Base-by-base conservation (phyloP, 441 rosid species). In the Raphanus hybrid region DNA sequence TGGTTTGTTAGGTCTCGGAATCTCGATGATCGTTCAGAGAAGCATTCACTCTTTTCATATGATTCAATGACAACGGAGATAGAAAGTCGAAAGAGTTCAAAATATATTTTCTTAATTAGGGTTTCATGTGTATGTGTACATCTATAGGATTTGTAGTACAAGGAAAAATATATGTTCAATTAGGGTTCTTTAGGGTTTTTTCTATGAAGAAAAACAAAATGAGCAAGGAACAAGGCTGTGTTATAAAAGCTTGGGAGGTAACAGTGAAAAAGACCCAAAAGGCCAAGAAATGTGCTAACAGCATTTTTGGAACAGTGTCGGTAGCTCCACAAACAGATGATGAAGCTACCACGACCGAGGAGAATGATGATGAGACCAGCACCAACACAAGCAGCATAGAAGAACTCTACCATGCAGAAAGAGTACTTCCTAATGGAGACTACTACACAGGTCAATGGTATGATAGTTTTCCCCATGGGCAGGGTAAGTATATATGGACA, bases 401-500 rank as follows among this genome's bases (percentile, higher is more conserved):
- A 2, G 87, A 85, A 18, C 62, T 82, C 3, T 84, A 83, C 81
- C 81, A 79, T 3, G 83, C 84, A 0, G 94, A 90, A 71, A 82
- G 83, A 71, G 57, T 88, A 45, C 82, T 89, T 32, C 81, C 88
- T 1, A 89, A 89, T 50, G 90, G 91, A 3, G 93, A 89, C 74
- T 89, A 82, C 74, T 89, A 89, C 64, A 86, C 86, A 0, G 94
- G 94, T 15, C 89, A 86, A 14, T 90, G 94, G 90, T 68, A 59
- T 64, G 88, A 88, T 20, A 85, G 80, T 78, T 78, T 84, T 2
- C 94, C 94, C 0, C 82, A 85, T 34, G 94, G 94, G 20, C 86
- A 84, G 2, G 94, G 94, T 29, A 90, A 87, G 67, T 88, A 90
- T 73, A 79, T 88, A 1, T 90, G 91, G 94, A 86, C 89, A 0